Base-by-base conservation (phyloP, 495 filamentous ascomycete species). In the Annulohypoxylon stygium region DNA sequence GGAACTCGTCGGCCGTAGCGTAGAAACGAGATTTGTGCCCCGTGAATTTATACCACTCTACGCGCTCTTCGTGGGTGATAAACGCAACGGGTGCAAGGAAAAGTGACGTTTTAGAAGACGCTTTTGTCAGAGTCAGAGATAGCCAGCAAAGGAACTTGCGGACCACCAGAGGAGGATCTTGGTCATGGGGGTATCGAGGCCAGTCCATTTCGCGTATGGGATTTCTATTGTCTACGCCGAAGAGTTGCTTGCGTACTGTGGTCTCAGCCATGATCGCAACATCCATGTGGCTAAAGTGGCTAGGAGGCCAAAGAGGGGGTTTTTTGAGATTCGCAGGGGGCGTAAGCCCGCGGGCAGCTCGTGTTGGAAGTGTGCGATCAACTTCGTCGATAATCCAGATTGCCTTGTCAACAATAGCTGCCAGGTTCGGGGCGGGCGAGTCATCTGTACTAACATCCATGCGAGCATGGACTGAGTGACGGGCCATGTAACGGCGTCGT, bases 31-130 rank as follows among this genome's bases (percentile, higher is more conserved):
- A 75, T 50, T 65, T 47, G 20, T 68, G 62, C 11, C 67, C 72
- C 8, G 67, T 75, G 11, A 39, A 18, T 41, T 3, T 3, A 53
- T 75, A 63, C 72, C 72, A 75, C 11, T 67, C 58, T 14, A 48
- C 33, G 2, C 72, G 72, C 9, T 60, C 2, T 8, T 64, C 16
- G 34, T 75, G n/a, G 11, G 39, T 9, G n/a, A 41, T 53, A 53
- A 75, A 75, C n/a, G 72, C 72, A 4, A 75, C 23, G 2, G 72
- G 72, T 2, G 63, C 41, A 1, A 67, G 72, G 51, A 75, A 75
- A n/a, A 75, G 67, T 11, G 58, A 23, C 14, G 37, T 14, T 0
- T 53, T 50, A 11, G 53, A 71, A 3, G 25, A 14, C 1, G 63
- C 58, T 1, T 8, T 48, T 3, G 41, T 75, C 33, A 54, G 34